phyloP scores from a whole-genome alignment of 768 basidiomycete species.

The Rhodotorula kratochvilovae region DNA sequence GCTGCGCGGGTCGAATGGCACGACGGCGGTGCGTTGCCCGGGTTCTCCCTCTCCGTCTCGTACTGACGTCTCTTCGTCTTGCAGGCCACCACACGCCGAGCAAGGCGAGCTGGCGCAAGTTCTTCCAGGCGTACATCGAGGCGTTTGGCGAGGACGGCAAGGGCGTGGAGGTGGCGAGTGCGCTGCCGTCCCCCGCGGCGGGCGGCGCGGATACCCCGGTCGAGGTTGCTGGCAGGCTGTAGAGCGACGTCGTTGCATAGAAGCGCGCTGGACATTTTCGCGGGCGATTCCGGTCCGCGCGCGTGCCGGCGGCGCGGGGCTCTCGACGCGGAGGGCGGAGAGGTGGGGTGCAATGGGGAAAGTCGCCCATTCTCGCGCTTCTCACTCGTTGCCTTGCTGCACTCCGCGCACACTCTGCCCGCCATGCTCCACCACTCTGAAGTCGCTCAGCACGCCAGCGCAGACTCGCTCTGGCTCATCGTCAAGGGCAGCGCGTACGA shows the following conservation, averaged over 20 bases:
- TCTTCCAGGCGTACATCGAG: slow-evolving; percentile 60
- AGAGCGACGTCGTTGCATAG: not conserved
- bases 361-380: too few species aligned
- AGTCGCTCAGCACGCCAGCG: slow-evolving; percentile 47
- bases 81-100: slow-evolving; percentile 79
- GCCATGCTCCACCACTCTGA: slow-evolving; percentile 43
- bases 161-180: not conserved
- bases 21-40: slow-evolving; percentile 61
- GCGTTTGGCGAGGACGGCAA: slow-evolving; percentile 26
- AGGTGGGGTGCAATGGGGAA: too few species aligned
- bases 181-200: slow-evolving; percentile 24
- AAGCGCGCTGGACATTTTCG: too few species aligned
- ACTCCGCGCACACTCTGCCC: too few species aligned
- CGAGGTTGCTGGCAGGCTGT: slow-evolving; percentile 8
- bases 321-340: not conserved
- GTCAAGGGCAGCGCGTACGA: slow-evolving; percentile 58
- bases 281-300: too few species aligned
- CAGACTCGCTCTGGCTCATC: slow-evolving; percentile 72
- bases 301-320: not conserved
- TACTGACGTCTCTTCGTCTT: not conserved
- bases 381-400: too few species aligned
- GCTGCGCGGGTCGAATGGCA: slow-evolving; percentile 68
- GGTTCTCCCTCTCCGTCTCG: not conserved
- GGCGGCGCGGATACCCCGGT: not conserved
- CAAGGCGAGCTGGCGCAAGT: slow-evolving; percentile 68